Conservation (phyloP, 495 filamentous ascomycete species). For the Daldinia loculata region DNA sequence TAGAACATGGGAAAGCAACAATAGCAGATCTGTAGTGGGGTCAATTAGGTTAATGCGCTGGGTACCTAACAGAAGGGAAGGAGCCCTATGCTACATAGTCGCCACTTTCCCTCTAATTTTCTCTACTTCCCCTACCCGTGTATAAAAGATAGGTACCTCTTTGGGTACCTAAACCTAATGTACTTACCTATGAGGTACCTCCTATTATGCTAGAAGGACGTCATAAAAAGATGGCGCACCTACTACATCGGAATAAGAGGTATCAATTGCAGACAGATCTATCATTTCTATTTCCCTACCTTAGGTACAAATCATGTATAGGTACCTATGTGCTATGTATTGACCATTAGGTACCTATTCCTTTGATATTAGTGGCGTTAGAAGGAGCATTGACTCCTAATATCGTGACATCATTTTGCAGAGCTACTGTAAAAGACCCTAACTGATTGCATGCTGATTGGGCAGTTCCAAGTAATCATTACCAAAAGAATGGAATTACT, state of each 20-base stretch:
- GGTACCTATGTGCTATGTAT: too few relatives aligned
- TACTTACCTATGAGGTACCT: too few relatives aligned
- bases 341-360: neutral
- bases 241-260: neutral
- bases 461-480: neutral
- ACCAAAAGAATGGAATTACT: neutral
- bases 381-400: slow-evolving; percentile 17
- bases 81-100: slow-evolving; percentile 5
- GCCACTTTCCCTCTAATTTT: neutral
- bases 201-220: too few relatives aligned
- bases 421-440: neutral
- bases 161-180: too few relatives aligned
- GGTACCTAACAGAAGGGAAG: slow-evolving; percentile 3
- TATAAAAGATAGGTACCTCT: too few relatives aligned
- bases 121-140: neutral
- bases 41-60: neutral
- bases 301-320: too few relatives aligned
- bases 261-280: slow-evolving; percentile 6
- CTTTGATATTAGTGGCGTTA: slow-evolving; percentile 5
- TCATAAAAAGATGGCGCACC: neutral
- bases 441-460: neutral
- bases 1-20: slow-evolving; percentile 9
- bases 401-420: slow-evolving; percentile 26
- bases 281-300: too few relatives aligned
- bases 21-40: slow-evolving; percentile 9